A percentile compares a stretch with the other conserved stretches of the same genome.
Evolutionary conservation across 257 asterid genomes (phyloP).

Genomic region (Gardenia jasminoides): DNA sequence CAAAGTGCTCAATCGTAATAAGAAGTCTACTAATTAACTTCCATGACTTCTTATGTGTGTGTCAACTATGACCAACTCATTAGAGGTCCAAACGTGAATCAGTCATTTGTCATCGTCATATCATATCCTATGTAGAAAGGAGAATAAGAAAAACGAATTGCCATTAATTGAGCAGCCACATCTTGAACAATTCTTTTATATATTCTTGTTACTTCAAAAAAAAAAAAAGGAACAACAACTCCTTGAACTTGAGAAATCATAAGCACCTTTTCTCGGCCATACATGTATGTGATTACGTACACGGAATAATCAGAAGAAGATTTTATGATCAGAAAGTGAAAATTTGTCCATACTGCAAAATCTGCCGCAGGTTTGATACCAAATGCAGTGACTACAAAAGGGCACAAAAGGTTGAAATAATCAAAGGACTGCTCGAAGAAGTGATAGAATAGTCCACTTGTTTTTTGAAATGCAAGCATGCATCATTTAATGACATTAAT

Average conservation of each 20-base stretch:
- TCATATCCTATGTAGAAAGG: not conserved
- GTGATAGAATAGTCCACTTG: not conserved
- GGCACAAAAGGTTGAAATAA: not conserved
- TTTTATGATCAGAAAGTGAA: conserved; percentile 6
- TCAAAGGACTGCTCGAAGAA: not conserved
- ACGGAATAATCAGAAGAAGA: not conserved
- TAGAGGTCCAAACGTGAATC: not conserved
- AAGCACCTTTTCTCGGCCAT: not conserved
- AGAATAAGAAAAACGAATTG: too few species aligned
- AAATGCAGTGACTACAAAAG: not conserved
- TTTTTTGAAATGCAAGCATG: not conserved
- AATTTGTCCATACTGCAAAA: conserved; percentile 8
- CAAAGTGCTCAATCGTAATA: not conserved
- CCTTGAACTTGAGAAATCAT: not conserved
- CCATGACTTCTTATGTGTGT: not conserved
- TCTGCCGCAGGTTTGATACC: not conserved
- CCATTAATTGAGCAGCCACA: not conserved
- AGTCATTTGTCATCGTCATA: not conserved
- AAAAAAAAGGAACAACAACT: not conserved
- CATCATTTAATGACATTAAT: conserved; percentile 1
- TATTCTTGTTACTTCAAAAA: not conserved
- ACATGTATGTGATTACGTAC: not conserved
- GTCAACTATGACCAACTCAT: not conserved
- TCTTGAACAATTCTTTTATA: not conserved
- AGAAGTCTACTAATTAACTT: not conserved